Percentiles rank a stretch among this genome's conserved stretches.
phyloP scores from a whole-genome alignment of 2,329 filamentous ascomycete species.

The Aspergillus neoniger region DNA sequence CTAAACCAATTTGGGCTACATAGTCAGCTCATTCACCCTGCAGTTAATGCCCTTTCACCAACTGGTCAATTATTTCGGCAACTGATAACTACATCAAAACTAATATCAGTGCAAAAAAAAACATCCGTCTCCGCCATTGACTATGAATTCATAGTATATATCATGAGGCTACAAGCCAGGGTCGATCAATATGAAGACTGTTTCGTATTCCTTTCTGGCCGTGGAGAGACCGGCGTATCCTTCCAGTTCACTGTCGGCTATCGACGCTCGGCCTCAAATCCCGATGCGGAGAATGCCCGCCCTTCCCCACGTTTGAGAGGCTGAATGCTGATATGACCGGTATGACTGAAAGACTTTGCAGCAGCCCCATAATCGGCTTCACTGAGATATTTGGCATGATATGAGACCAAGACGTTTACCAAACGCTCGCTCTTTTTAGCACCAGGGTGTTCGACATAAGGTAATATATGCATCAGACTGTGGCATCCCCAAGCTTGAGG shows the following conservation, averaged over 20 bases:
- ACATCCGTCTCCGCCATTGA: no score
- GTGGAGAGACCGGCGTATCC: neutral
- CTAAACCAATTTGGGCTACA: neutral
- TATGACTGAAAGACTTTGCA: neutral
- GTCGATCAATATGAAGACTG: no score
- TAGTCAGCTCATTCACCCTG: neutral
- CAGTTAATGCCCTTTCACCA: neutral
- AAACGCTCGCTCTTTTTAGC: constrained; percentile 59
- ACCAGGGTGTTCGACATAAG: constrained; percentile 62
- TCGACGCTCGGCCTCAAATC: constrained; percentile 15
- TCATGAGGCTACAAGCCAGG: neutral
- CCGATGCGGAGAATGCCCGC: constrained; percentile 19
- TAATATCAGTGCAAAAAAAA: no score
- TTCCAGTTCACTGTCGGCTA: constrained; percentile 8
- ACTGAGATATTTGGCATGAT: constrained; percentile 15
- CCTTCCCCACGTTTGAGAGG: constrained; percentile 10
- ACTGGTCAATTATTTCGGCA: neutral
- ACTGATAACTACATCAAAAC: no score
- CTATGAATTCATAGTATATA: neutral
- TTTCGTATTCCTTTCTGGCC: neutral
- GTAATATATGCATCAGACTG: constrained; percentile 22
- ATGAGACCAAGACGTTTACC: constrained; percentile 8
- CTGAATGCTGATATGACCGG: neutral
- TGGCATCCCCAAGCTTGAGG: neutral
- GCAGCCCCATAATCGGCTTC: constrained; percentile 14